Evolutionary conservation across 805 yeast species (phyloP), one percentile per base, ranked within the genome.

Genomic region (Kodamaea restingae): DNA sequence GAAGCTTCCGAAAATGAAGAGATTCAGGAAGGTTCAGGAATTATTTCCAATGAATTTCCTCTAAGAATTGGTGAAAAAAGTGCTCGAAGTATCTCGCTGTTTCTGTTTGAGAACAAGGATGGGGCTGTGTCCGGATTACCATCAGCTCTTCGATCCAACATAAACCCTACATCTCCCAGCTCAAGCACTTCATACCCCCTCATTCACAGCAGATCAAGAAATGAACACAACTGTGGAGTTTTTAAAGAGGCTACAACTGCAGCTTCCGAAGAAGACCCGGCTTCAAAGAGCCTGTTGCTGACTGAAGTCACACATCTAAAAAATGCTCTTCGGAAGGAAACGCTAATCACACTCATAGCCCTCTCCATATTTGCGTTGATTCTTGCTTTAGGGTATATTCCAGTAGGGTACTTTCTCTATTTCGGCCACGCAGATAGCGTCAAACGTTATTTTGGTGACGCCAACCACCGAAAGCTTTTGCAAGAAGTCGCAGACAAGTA

Each of bases 381-480:
- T 5, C 32, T 52, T 10, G 12, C 52, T 15, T 43, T 42, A 9
- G 49, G 45, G 8, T 52, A 55, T 31, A 35, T 56, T 15, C 61
- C 41, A 9, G 28, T 18, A 12, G 32, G 36, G 8, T 15, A 32
- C 15, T 26, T 27, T 11, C 31, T 37, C 15, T 24, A 24, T 29
- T n/a, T 25, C 11, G 40, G 40, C 8, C 33, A 32, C 18, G 14
- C 28, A 8, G 29, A 18, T 3, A 38, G 36, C 24, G 26, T 32
- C 30, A 18, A 36, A 1, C 52, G 43, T 1, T 70, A 58, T 41
- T 57, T 69, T 41, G 35, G 44, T 1, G 39, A 49, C 2, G 52
- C 53, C 9, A 38, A 42, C 4, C 55, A 55, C 21, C 50, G 62
- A 38, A 20, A 8, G 1, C 18, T 44, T 12, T 34, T 44, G 17